These are phyloP conservation scores for Myxozyma mucilagina DNA, from an alignment of 805 yeast species.

Conservation along the genomic window DNA sequence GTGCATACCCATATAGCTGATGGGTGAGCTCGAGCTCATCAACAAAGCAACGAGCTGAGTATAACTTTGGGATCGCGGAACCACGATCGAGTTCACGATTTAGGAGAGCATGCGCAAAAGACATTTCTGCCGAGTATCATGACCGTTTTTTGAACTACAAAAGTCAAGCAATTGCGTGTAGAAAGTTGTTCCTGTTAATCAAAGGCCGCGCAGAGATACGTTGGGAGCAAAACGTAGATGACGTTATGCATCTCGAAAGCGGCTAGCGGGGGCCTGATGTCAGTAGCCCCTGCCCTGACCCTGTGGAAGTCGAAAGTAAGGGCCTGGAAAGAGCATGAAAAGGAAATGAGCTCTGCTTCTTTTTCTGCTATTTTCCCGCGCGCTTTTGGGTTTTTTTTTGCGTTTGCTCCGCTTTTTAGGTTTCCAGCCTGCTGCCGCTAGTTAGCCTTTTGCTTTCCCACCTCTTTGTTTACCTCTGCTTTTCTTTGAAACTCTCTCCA, in stretches of 20 bases:
- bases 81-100: slow-evolving; percentile 3
- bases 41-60: slow-evolving; percentile 17
- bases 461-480: no score
- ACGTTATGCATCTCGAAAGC: no score
- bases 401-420: no score
- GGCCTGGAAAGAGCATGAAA: no score
- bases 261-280: neutral
- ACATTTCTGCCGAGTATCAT: neutral
- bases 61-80: slow-evolving; percentile 2
- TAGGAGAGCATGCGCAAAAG: neutral
- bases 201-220: no score
- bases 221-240: no score
- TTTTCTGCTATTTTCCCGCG: no score
- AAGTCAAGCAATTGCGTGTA: neutral
- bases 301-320: no score
- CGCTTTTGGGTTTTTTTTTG: no score
- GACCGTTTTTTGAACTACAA: neutral
- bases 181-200: neutral
- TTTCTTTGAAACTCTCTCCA: neutral
- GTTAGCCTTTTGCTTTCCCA: no score
- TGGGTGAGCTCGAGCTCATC: slow-evolving; percentile 27
- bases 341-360: no score
- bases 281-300: neutral
- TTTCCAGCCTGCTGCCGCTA: no score
- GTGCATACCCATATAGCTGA: slow-evolving; percentile 23